These are phyloP conservation scores for Apiospora pterosperma DNA, from an alignment of 2,329 filamentous ascomycete species.

Conservation along the genomic window DNA sequence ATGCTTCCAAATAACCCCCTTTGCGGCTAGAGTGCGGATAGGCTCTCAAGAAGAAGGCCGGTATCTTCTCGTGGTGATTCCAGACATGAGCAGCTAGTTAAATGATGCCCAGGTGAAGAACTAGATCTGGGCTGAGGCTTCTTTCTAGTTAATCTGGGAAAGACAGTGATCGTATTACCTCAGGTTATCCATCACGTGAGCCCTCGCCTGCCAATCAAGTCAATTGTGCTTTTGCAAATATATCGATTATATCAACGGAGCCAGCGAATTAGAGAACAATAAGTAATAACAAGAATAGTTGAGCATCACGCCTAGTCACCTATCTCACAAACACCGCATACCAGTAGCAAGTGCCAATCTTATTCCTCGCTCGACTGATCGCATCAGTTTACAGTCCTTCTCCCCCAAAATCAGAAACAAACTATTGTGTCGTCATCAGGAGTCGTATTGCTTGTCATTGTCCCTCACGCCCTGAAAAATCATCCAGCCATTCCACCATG, in stretches of 20 bases:
- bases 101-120: background rate
- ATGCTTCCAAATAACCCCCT: too few relatives aligned
- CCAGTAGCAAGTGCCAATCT: constrained; percentile 1
- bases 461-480: background rate
- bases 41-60: too few relatives aligned
- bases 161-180: background rate
- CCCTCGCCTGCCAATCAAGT: background rate
- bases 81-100: background rate
- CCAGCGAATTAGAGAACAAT: too few relatives aligned
- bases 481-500: background rate
- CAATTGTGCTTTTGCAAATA: background rate
- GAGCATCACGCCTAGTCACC: background rate
- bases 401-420: background rate
- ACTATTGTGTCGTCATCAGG: background rate
- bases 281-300: background rate
- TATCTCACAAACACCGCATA: background rate
- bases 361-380: background rate
- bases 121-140: background rate
- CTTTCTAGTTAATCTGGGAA: background rate
- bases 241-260: background rate
- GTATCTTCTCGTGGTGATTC: too few relatives aligned
- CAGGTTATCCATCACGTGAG: background rate
- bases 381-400: background rate
- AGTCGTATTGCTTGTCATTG: background rate
- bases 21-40: too few relatives aligned